phyloP scores from a whole-genome alignment of 805 yeast species.

The Nakazawaea populi region DNA sequence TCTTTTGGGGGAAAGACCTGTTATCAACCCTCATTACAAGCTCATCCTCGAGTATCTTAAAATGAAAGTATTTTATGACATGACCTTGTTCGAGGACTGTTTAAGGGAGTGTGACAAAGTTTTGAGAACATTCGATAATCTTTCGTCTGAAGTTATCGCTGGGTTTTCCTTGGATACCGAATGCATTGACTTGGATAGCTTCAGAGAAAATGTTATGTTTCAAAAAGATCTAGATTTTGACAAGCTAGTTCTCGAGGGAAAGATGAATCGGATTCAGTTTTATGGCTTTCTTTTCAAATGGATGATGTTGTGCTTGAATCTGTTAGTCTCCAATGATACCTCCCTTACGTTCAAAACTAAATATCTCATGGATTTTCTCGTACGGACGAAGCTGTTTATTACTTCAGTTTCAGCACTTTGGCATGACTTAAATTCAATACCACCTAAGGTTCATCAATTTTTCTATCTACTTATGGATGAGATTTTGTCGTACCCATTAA shows the following conservation, averaged over 20 bases:
- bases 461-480: conserved; percentile 33
- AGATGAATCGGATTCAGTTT: conserved; percentile 31
- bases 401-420: conserved; percentile 27
- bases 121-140: conserved; percentile 23
- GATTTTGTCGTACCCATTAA: conserved; percentile 22
- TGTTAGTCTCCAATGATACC: conserved; percentile 18
- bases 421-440: conserved; percentile 14
- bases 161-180: not conserved
- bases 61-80: conserved; percentile 32
- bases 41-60: conserved; percentile 21
- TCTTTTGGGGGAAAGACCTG: conserved; percentile 14
- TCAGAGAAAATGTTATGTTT: conserved; percentile 1
- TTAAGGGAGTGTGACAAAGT: conserved; percentile 44
- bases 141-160: not conserved
- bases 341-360: conserved; percentile 22
- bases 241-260: conserved; percentile 3
- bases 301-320: conserved; percentile 23
- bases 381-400: conserved; percentile 29
- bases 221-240: conserved; percentile 3
- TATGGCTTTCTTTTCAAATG: conserved; percentile 28
- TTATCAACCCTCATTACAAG: conserved; percentile 10
- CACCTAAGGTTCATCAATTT: conserved; percentile 34
- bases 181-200: not conserved
- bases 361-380: conserved; percentile 23
- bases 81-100: conserved; percentile 59